Conservation (phyloP, 2,329 filamentous ascomycete genomes). For the Dryadomyces quercivorus region DNA sequence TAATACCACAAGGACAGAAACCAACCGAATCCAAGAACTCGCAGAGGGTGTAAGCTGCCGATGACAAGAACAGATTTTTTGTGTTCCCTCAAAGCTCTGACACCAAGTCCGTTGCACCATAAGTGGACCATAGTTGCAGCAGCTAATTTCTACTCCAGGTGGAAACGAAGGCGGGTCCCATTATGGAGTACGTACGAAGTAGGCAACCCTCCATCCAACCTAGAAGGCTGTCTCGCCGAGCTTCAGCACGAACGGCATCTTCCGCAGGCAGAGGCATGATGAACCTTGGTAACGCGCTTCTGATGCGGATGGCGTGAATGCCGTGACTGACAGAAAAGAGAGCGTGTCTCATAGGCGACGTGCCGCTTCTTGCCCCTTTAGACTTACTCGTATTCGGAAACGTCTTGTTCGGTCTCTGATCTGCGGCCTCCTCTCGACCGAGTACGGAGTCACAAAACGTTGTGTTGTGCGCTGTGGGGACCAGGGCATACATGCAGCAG, state of each 20-base stretch:
- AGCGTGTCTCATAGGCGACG: no score
- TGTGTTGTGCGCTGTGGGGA: not conserved
- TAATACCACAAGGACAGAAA: not conserved
- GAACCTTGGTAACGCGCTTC: no score
- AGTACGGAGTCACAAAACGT: no score
- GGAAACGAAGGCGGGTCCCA: not conserved
- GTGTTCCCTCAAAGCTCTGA: not conserved
- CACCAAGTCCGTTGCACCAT: not conserved
- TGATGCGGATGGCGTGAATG: no score
- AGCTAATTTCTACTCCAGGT: not conserved
- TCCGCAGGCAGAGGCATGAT: not conserved
- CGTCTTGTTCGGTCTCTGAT: not conserved
- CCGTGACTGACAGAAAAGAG: no score
- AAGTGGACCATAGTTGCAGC: constrained; percentile 2
- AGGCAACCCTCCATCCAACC: not conserved
- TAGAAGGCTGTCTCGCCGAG: not conserved
- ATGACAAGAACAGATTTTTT: no score
- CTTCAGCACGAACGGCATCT: not conserved
- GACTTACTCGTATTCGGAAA: not conserved
- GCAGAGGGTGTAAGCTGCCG: not conserved
- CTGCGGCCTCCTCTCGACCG: not conserved
- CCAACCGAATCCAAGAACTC: no score
- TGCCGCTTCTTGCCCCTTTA: not conserved
- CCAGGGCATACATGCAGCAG: not conserved
- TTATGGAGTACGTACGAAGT: not conserved